Conservation (phyloP, 2,329 filamentous ascomycete species). For the Nemania sp. region DNA sequence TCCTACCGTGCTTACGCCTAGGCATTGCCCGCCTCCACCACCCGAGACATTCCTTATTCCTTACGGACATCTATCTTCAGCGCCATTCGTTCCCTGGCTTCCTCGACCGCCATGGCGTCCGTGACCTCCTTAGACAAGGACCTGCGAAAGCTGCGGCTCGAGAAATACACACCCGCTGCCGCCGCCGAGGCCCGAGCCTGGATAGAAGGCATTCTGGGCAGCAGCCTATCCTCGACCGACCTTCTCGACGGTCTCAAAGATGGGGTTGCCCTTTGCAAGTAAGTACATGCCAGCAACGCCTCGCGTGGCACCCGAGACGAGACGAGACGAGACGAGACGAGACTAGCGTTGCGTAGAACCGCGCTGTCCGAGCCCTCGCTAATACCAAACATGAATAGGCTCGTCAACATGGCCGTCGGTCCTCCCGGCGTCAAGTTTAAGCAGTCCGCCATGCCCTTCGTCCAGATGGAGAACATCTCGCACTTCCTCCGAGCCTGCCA, state of each 20-base stretch:
- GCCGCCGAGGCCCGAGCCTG: conserved; percentile 83
- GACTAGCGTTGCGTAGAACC: too few species aligned
- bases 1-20: neutral
- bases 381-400: conserved; percentile 53
- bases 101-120: conserved; percentile 71
- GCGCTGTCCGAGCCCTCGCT: conserved; percentile 8
- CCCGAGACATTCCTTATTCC: too few species aligned
- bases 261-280: conserved; percentile 92
- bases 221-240: conserved; percentile 73
- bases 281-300: conserved; percentile 43
- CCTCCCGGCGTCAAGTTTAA: conserved; percentile 87
- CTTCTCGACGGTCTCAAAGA: conserved; percentile 86
- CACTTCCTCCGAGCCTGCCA: conserved; percentile 92
- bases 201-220: conserved; percentile 82
- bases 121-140: conserved; percentile 94
- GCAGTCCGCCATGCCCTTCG: conserved; percentile 91
- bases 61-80: neutral
- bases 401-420: conserved; percentile 79
- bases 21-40: too few species aligned
- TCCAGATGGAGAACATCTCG: conserved; percentile 99
- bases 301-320: neutral
- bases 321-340: neutral
- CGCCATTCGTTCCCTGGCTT: neutral
- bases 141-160: conserved; percentile 88
- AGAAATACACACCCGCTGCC: conserved; percentile 89